Evolutionary conservation across 768 basidiomycete species (phyloP), one percentile per base, ranked within the genome.

Genomic region (Gymnopilus junonius): DNA sequence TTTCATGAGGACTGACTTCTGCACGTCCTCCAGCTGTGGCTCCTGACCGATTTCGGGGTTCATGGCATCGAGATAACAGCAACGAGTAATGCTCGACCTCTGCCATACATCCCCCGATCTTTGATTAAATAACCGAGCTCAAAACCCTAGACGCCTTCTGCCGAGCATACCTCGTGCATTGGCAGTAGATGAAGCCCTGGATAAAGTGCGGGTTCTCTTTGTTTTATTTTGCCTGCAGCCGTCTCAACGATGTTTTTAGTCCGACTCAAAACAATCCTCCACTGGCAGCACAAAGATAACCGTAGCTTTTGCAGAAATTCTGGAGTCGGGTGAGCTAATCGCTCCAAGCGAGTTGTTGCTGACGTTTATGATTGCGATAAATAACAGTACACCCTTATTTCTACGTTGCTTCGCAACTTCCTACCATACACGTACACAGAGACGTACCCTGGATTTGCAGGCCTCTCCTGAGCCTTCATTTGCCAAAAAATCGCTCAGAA

Each of bases 121-220:
- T n/a, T 63, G 35, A 65, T 65, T 60, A 59, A 65, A 63, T 63
- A 65, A 54, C 58, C 67, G 67, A 59, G 34, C 59, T 53, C 35
- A 27, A 58, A 55, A 50, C 58, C 62, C 58, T 57, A 58, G 25
- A 63, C 50, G 31, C 62, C 61, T 42, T 42, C 61, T 40, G 42
- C 48, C 48, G 53, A 37, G 27, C 37, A 27, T 51, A 46, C 55
- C 56, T 61, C 64, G 40, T 65, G 59, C 56, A n/a, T 25, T 31
- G 14, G 46, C 23, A 12, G 17, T 50, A 27, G 48, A 8, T 51
- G 29, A 51, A 32, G 48, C 29, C 27, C n/a, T n/a, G 40, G 40
- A 42, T 20, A 42, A 42, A n/a, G 40, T 5, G 17, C 20, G 20
- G 40, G n/a, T 46, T 46, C 5, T 43, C 45, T 25, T 27, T 46